Base-by-base conservation (phyloP, 1,284 basidiomycete species). In the Cryptococcus deneoformans region DNA sequence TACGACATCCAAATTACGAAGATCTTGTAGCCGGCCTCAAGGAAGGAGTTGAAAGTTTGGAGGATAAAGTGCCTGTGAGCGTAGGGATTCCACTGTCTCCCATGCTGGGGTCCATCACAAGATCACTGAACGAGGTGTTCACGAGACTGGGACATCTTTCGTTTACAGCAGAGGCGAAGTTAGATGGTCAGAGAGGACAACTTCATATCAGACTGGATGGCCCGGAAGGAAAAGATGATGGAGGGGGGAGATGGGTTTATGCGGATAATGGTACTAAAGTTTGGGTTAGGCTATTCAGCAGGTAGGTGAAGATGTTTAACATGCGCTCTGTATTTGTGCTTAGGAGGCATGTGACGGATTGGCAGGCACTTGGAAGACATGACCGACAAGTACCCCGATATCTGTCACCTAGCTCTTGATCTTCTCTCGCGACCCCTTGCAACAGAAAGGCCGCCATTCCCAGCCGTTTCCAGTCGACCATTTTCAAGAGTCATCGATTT, bases 311-410 rank as follows among this genome's bases (percentile, higher is more conserved):
- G 5, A 35, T 40, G 12, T 36, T 45, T 1, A 29, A 11, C 35
- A 5, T 38, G 2, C 20, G 2, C 9, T 49, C 10, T n/a, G 4
- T 35, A 39, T 16, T 39, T 24, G 16, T 24, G 14, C 40, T 11
- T n/a, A 7, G 36, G 11, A 7, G 6, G 10, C 40, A n/a, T 49
- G 36, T 29, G 9, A 7, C n/a, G 12, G 37, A 8, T 36, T 37
- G n/a, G 9, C 42, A 74, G 77, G 37, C 92, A 95, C 79, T 79
- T 96, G 34, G 92, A 95, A 77, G 87, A 93, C 68, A 93, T 93
- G 90, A 93, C 90, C 3, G 84, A 85, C 62, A 92, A 92, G 87
- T 97, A 96, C 73, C 93, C 93, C 10, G 93, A 97, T 75, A 83
- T 96, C 39, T 81, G 85, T 56, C 80, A 82, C 24, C 77, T 89